Percentiles rank a stretch among this genome's conserved stretches.
Evolutionary conservation across 1,139 yeast species (phyloP).

Genomic region (Taphrina flavorubra): DNA sequence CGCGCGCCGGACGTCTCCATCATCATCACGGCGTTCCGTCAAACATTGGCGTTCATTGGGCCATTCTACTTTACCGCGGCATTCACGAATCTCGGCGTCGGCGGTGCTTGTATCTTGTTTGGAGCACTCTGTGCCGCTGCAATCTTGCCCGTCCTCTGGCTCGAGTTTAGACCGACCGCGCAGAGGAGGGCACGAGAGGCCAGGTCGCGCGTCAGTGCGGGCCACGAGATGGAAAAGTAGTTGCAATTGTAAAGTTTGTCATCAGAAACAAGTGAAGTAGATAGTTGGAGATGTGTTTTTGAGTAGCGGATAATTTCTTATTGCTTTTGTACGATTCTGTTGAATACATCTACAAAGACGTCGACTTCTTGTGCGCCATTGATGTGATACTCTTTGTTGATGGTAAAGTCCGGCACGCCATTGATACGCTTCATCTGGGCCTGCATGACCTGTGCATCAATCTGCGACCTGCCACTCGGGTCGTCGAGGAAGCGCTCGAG

Average conservation of each 20-base stretch:
- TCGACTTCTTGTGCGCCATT: conserved; percentile 45
- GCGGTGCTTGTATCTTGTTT: not conserved
- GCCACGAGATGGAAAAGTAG: not conserved
- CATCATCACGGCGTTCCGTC: conserved; percentile 10
- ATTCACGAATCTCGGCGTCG: conserved; percentile 17
- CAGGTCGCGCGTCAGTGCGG: conserved; percentile 1
- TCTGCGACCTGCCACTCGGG: conserved; percentile 34
- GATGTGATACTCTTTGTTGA: conserved; percentile 37
- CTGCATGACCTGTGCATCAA: conserved; percentile 37
- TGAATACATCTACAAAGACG: conserved; percentile 41
- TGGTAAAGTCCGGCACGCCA: conserved; percentile 45
- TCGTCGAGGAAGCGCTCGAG: conserved; percentile 38
- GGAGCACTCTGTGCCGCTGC: conserved; percentile 10
- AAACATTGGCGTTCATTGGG: conserved; percentile 5
- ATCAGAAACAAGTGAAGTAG: too few relatives aligned
- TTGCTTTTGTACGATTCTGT: conserved; percentile 13
- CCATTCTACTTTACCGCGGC: conserved; percentile 23
- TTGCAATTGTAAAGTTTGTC: too few relatives aligned
- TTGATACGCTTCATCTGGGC: conserved; percentile 40
- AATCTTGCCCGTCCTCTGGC: conserved; percentile 11
- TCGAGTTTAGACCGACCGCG: conserved; percentile 8
- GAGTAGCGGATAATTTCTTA: too few relatives aligned
- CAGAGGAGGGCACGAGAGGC: conserved; percentile 4
- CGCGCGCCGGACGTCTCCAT: conserved; percentile 12
- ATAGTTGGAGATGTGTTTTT: too few relatives aligned